These are phyloP conservation scores for Aspergillus diversus DNA, from an alignment of 495 filamentous ascomycete genomes.

Conservation along the genomic window DNA sequence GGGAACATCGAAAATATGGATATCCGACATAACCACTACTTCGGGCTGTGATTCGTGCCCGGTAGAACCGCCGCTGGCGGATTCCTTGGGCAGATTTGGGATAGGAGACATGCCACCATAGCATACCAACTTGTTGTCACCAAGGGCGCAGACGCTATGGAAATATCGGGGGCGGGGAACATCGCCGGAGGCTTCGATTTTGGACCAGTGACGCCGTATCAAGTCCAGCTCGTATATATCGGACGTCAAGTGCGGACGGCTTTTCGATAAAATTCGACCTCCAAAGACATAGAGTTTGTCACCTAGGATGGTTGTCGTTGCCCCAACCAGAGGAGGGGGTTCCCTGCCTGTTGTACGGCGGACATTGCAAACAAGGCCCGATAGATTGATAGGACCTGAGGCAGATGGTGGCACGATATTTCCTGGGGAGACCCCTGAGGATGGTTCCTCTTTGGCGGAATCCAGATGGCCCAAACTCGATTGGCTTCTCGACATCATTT, in stretches of 20 bases:
- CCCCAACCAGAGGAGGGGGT: constrained; percentile 88
- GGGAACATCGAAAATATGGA: constrained; percentile 92
- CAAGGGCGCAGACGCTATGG: constrained; percentile 89
- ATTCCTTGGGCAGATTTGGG: constrained; percentile 48
- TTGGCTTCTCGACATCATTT: constrained; percentile 53
- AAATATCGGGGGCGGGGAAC: constrained; percentile 92
- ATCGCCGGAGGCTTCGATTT: constrained; percentile 81
- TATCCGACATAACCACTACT: constrained; percentile 96
- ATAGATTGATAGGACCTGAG: constrained; percentile 66
- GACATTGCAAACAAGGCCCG: constrained; percentile 91
- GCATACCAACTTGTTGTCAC: constrained; percentile 94
- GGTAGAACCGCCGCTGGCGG: constrained; percentile 38
- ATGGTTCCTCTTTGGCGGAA: constrained; percentile 37
- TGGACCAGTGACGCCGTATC: constrained; percentile 88
- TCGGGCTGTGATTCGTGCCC: constrained; percentile 77
- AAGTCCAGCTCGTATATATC: constrained; percentile 94
- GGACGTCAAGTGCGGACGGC: constrained; percentile 78
- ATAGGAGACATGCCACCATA: constrained; percentile 97
- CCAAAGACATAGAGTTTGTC: constrained; percentile 97
- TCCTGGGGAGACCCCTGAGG: constrained; percentile 38
- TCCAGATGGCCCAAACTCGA: constrained; percentile 48
- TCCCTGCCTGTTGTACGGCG: constrained; percentile 89
- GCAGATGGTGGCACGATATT: constrained; percentile 36
- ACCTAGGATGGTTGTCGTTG: constrained; percentile 90
- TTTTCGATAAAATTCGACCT: constrained; percentile 81